These are phyloP conservation scores for Apiospora pterosperma DNA, from an alignment of 2,329 filamentous ascomycete species.

Conservation along the genomic window DNA sequence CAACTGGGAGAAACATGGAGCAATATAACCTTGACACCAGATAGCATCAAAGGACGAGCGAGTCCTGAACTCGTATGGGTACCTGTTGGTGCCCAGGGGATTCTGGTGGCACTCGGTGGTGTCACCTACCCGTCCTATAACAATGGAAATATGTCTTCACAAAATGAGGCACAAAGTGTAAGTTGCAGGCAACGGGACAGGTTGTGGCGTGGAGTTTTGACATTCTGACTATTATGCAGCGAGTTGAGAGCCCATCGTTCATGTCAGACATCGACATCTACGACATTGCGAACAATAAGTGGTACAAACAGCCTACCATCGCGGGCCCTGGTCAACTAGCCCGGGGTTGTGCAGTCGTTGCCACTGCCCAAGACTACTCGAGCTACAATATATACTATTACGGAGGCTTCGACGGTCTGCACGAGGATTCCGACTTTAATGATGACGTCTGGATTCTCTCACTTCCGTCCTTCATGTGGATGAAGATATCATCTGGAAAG, in stretches of 20 bases:
- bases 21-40: constrained; percentile 50
- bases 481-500: constrained; percentile 43
- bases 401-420: constrained; percentile 64
- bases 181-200: constrained; percentile 15
- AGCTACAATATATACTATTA: constrained; percentile 85
- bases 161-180: constrained; percentile 37
- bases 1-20: constrained; percentile 51
- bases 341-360: constrained; percentile 71
- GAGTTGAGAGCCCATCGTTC: constrained; percentile 65
- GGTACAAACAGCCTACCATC: constrained; percentile 66
- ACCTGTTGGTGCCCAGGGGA: constrained; percentile 71
- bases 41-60: constrained; percentile 49
- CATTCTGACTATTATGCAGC: constrained; percentile 32
- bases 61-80: constrained; percentile 70
- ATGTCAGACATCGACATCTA: constrained; percentile 72
- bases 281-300: constrained; percentile 65
- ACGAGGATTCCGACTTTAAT: constrained; percentile 34
- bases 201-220: not conserved
- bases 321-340: constrained; percentile 54
- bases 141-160: constrained; percentile 20
- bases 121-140: constrained; percentile 58
- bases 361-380: constrained; percentile 65
- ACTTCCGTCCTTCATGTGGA: constrained; percentile 79
- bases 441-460: constrained; percentile 81
- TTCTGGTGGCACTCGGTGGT: constrained; percentile 75